Conservation (phyloP, 73 alveolate genomes). For the Blepharisma japonicum region DNA sequence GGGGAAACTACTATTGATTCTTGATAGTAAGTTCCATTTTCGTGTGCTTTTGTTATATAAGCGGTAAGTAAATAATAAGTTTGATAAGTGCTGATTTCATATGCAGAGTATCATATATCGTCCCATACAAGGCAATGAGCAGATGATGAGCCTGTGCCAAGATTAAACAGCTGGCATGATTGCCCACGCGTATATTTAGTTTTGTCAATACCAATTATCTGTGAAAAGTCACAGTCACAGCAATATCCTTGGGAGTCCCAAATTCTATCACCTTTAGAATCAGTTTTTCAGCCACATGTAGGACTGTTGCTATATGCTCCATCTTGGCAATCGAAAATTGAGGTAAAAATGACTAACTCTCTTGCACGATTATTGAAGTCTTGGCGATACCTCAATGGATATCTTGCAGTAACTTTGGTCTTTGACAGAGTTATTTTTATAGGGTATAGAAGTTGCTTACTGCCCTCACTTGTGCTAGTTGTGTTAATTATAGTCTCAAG, state of each 20-base stretch:
- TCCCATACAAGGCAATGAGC: conserved; percentile 69
- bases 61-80: conserved; percentile 46
- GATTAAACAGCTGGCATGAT: conserved; percentile 44
- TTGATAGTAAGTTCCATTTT: conserved; percentile 21
- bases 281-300: conserved; percentile 57
- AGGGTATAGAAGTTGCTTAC: conserved; percentile 47
- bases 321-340: conserved; percentile 55
- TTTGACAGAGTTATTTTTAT: conserved; percentile 52
- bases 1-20: conserved; percentile 45
- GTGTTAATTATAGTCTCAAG: conserved; percentile 47
- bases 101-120: conserved; percentile 57
- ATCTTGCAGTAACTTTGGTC: conserved; percentile 57
- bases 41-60: conserved; percentile 37
- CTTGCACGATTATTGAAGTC: conserved; percentile 60
- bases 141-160: conserved; percentile 47
- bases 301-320: conserved; percentile 43
- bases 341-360: conserved; percentile 44
- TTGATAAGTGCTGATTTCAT: conserved; percentile 48
- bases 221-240: conserved; percentile 52
- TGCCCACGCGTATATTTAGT: conserved; percentile 41
- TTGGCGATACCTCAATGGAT: conserved; percentile 56
- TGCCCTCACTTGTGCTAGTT: conserved; percentile 31
- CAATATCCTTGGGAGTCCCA: conserved; percentile 70
- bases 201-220: conserved; percentile 33
- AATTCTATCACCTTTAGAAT: conserved; percentile 39